Evolutionary conservation across 2,329 filamentous ascomycete genomes (phyloP).

Genomic region (Knufia petricola): DNA sequence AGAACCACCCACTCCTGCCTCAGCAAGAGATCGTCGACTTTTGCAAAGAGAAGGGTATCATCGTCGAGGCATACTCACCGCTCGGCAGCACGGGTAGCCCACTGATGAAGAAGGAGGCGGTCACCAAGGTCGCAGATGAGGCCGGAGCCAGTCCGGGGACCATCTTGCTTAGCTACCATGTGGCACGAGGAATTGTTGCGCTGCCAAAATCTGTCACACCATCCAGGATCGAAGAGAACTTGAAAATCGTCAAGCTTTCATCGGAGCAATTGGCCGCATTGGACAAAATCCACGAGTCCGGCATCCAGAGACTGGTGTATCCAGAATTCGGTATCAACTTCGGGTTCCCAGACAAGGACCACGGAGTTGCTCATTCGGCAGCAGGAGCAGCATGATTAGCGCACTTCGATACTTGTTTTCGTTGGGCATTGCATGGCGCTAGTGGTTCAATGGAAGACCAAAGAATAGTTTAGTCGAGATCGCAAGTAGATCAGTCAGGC

Average conservation of each 20-base stretch:
- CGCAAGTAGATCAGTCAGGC: too few species aligned
- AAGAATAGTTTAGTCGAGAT: too few species aligned
- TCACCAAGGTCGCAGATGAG: slow-evolving; percentile 34
- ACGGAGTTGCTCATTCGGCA: slow-evolving; percentile 5
- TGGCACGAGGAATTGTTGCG: slow-evolving; percentile 18
- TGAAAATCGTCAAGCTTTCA: slow-evolving; percentile 34
- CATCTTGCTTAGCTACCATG: slow-evolving; percentile 37
- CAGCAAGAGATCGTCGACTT: slow-evolving; percentile 41
- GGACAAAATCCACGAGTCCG: slow-evolving; percentile 18
- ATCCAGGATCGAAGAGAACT: slow-evolving; percentile 35
- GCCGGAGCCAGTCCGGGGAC: slow-evolving; percentile 31
- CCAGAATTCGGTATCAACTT: slow-evolving; percentile 14
- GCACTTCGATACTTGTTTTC: background rate
- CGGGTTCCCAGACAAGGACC: slow-evolving; percentile 17
- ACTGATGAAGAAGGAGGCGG: slow-evolving; percentile 33
- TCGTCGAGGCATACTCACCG: slow-evolving; percentile 46
- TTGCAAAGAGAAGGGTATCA: slow-evolving; percentile 42
- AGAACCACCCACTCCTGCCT: slow-evolving; percentile 46
- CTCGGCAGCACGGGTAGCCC: slow-evolving; percentile 43
- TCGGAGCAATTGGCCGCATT: slow-evolving; percentile 30
- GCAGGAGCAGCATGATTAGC: background rate
- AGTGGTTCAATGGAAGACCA: background rate
- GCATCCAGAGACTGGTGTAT: slow-evolving; percentile 16
- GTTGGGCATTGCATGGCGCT: background rate
- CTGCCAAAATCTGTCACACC: slow-evolving; percentile 34